Evolutionary conservation across 2,329 filamentous ascomycete genomes (phyloP), one percentile per base, ranked within the genome.

Genomic region (Trichoderma simmonsii): DNA sequence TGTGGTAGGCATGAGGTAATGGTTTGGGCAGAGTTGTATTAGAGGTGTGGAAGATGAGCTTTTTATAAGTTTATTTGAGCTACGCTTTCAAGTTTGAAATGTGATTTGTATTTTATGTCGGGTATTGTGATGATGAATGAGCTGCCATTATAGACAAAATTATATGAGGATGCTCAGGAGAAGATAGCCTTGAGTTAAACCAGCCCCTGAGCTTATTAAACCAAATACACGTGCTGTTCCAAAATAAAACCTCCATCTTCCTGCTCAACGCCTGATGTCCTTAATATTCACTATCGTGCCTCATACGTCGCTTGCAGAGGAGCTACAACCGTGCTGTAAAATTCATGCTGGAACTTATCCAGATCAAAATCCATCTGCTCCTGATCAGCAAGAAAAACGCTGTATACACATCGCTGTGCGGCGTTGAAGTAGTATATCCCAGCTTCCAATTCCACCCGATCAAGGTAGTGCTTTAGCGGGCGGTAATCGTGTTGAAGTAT

Each of bases 351-450:
- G 18, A 70, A 70, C 21, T 43, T 63, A 18, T 70, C 68, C 24
- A 62, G 15, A 12, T 70, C 68, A 56, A 70, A 70, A 24, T 70
- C 68, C 68, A 70, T 70, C 43, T 70, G 68, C 1, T 30, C 28
- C 6, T 57, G 68, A 43, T 70, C 68, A 9, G 68, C 59, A 7
- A 70, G 26, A 18, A 70, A 70, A 3, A 70, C 68, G n/a, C 68
- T 43, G 4, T 70, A 70, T 6, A 70, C 68, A 2, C 68, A 70
- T 9, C 68, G 30, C n/a, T 70, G 68, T 12, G 68, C 68, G 11
- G 68, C 68, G 3, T 70, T 70, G 4, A 70, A 70, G 30, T 70
- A 70, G 18, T 62, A 70, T 11, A 70, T 70, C 12, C 68, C 68
- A 11, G 68, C 68, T n/a, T 70, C 68, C 12, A 39, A 12, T 43